phyloP scores from a whole-genome alignment of 352 stramenopile species.

The Phytophthora megakarya region DNA sequence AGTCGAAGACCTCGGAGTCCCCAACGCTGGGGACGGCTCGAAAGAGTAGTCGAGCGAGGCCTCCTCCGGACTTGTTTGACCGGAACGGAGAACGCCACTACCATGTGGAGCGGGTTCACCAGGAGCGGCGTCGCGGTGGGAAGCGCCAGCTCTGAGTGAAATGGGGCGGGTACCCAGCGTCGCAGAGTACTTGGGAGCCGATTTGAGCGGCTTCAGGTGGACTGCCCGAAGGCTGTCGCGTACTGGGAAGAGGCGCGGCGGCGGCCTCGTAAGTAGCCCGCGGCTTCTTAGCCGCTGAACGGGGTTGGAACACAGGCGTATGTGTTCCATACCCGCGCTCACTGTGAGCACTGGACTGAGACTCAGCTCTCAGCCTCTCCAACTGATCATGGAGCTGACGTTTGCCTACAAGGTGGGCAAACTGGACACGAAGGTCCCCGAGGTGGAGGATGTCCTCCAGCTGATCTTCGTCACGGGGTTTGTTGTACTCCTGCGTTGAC shows the following conservation, averaged over 20 bases:
- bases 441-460: too few relatives aligned
- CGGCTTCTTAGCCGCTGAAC: background rate
- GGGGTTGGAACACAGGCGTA: too few relatives aligned
- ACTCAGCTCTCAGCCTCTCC: too few relatives aligned
- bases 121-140: background rate
- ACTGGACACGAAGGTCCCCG: too few relatives aligned
- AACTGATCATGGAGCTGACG: too few relatives aligned
- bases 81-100: background rate
- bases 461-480: too few relatives aligned
- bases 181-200: background rate
- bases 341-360: too few relatives aligned
- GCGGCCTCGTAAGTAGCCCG: background rate
- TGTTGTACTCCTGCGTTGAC: too few relatives aligned
- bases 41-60: background rate
- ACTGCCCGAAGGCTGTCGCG: constrained; percentile 5
- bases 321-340: too few relatives aligned
- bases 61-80: background rate
- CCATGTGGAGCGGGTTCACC: background rate
- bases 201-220: background rate
- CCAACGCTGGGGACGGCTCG: too few relatives aligned
- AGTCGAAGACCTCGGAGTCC: too few relatives aligned
- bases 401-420: too few relatives aligned
- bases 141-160: background rate
- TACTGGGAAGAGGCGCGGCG: background rate
- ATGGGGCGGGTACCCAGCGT: background rate